A percentile compares a stretch with the other conserved stretches of the same genome.
These are phyloP conservation scores for Penicillium turbatum DNA, from an alignment of 495 filamentous ascomycete genomes.

Conservation along the genomic window DNA sequence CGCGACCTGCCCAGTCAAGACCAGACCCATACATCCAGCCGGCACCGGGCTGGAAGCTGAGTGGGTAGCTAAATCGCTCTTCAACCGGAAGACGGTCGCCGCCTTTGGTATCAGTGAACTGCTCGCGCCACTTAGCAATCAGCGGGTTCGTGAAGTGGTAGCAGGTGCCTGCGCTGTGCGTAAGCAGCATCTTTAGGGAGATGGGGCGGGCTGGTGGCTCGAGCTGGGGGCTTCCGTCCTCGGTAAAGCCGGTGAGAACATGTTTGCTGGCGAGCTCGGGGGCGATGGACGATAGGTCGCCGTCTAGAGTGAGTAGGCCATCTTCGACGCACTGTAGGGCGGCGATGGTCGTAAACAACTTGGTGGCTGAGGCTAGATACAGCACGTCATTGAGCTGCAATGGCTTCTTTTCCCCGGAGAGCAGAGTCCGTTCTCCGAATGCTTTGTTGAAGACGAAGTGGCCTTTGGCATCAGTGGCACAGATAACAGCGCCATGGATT, in stretches of 20 bases:
- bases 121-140: slow-evolving; percentile 33
- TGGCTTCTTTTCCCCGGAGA: slow-evolving; percentile 36
- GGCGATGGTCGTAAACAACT: slow-evolving; percentile 25
- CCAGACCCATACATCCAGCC: slow-evolving; percentile 47
- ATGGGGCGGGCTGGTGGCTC: slow-evolving; percentile 28
- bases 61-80: slow-evolving; percentile 32
- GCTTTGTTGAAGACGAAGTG: slow-evolving; percentile 28
- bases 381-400: slow-evolving; percentile 31
- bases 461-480: slow-evolving; percentile 20
- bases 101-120: slow-evolving; percentile 19
- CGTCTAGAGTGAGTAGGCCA: slow-evolving; percentile 38
- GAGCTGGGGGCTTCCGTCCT: slow-evolving; percentile 23
- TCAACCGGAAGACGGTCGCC: slow-evolving; percentile 11
- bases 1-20: slow-evolving; percentile 50
- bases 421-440: slow-evolving; percentile 29
- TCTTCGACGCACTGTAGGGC: slow-evolving; percentile 48
- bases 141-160: slow-evolving; percentile 41
- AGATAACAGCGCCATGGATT: slow-evolving; percentile 26
- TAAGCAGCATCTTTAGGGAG: slow-evolving; percentile 44
- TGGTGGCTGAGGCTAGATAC: slow-evolving; percentile 26
- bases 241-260: slow-evolving; percentile 38
- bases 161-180: slow-evolving; percentile 44
- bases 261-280: slow-evolving; percentile 39
- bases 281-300: slow-evolving; percentile 32
- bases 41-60: slow-evolving; percentile 47